A percentile compares a stretch with the other conserved stretches of the same genome.
Conservation (phyloP, 345 rosid genomes). For the Passiflora organensis region DNA sequence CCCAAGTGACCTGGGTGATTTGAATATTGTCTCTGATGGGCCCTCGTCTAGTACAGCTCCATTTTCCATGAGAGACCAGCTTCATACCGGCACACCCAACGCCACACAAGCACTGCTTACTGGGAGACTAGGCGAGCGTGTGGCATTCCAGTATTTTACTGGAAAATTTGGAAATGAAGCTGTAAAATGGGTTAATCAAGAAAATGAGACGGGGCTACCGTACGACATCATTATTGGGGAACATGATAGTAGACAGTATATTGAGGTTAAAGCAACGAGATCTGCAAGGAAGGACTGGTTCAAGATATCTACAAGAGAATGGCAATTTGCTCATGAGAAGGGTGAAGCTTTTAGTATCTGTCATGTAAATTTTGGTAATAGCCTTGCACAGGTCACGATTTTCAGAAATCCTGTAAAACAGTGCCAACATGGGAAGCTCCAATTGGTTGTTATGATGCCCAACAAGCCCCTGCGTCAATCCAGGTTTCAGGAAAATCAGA, state of each 20-base stretch:
- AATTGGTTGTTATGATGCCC: conserved; percentile 63
- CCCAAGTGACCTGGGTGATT: conserved; percentile 15
- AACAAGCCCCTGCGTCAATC: too few species aligned
- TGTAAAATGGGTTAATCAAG: conserved; percentile 79
- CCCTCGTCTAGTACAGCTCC: conserved; percentile 21
- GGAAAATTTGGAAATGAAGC: conserved; percentile 26
- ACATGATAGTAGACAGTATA: conserved; percentile 34
- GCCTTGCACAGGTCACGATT: conserved; percentile 42
- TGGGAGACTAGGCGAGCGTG: conserved; percentile 67
- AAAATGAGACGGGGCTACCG: conserved; percentile 69
- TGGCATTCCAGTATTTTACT: conserved; percentile 56
- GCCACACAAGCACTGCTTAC: conserved; percentile 41
- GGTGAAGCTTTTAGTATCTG: conserved; percentile 59
- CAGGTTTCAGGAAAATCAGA: too few species aligned
- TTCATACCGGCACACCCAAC: conserved; percentile 40
- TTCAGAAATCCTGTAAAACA: conserved; percentile 60
- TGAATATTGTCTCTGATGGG: conserved; percentile 24
- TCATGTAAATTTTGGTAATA: conserved; percentile 54
- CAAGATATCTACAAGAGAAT: conserved; percentile 63
- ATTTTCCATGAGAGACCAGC: conserved; percentile 46
- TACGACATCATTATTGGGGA: conserved; percentile 57
- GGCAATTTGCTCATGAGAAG: conserved; percentile 69
- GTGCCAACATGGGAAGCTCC: conserved; percentile 62
- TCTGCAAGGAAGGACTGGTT: conserved; percentile 78
- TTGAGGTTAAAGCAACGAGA: conserved; percentile 84